phyloP scores from a whole-genome alignment of 345 rosid species.

The Moringa oleifera region DNA sequence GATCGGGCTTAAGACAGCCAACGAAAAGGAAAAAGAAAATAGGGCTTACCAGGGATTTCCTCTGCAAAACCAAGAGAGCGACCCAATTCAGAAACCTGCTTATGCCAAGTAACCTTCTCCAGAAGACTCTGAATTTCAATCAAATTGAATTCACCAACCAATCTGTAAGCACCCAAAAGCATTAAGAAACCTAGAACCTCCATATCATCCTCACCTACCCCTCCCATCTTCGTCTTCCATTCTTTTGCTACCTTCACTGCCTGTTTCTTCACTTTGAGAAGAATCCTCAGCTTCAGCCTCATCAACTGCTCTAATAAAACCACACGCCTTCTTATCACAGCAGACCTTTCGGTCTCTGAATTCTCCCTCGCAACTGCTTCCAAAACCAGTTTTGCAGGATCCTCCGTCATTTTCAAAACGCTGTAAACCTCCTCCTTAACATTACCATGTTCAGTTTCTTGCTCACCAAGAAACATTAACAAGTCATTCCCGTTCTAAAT shows the following conservation, averaged over 20 bases:
- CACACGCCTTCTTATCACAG: constrained; percentile 28
- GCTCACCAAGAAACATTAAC: constrained; percentile 33
- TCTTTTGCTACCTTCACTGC: constrained; percentile 22
- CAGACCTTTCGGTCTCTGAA: constrained; percentile 15
- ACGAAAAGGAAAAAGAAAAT: too few species aligned
- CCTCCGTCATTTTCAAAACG: constrained; percentile 9
- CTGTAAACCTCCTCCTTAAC: constrained; percentile 13
- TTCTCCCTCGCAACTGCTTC: constrained; percentile 33
- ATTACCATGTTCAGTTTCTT: constrained; percentile 14
- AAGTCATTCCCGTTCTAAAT: constrained; percentile 25
- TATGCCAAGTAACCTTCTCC: constrained; percentile 9
- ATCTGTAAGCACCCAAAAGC: constrained; percentile 11
- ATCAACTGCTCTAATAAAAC: constrained; percentile 4
- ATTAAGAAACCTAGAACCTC: constrained; percentile 9
- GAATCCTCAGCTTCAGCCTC: background rate
- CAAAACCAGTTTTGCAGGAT: constrained; percentile 46
- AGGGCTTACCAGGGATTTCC: too few species aligned
- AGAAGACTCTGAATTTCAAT: constrained; percentile 7
- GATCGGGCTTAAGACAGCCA: too few species aligned
- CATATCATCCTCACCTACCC: constrained; percentile 3
- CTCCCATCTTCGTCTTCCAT: constrained; percentile 26
- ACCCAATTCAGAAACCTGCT: constrained; percentile 6
- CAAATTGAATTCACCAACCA: constrained; percentile 3
- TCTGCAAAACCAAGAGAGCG: background rate
- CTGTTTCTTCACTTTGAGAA: background rate